Conservation (phyloP, 2,329 filamentous ascomycete species). For the Mycogone perniciosa region DNA sequence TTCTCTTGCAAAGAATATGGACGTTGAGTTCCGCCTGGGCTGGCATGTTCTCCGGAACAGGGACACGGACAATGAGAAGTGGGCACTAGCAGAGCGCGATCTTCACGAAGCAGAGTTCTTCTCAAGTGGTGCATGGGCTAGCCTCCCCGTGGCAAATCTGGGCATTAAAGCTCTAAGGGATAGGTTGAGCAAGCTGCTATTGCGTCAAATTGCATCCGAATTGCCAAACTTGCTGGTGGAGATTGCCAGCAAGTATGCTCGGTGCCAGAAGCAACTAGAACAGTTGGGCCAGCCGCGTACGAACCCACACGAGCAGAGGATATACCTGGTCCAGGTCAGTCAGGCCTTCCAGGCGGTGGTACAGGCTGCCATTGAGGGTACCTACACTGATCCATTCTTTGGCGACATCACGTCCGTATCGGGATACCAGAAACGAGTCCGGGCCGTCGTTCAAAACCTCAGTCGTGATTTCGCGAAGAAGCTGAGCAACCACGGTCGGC, state of each 20-base stretch:
- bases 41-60: constrained; percentile 49
- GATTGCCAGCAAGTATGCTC: constrained; percentile 30
- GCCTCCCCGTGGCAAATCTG: constrained; percentile 28
- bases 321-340: constrained; percentile 41
- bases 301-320: constrained; percentile 40
- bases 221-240: constrained; percentile 40
- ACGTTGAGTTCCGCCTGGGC: constrained; percentile 42
- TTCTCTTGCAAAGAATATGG: constrained; percentile 38
- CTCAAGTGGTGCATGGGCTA: constrained; percentile 32
- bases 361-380: constrained; percentile 42
- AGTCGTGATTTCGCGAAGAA: constrained; percentile 39
- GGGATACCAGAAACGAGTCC: constrained; percentile 39
- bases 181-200: constrained; percentile 46
- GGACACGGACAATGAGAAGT: constrained; percentile 30
- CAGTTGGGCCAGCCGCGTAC: constrained; percentile 43
- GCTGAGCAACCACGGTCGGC: constrained; percentile 37
- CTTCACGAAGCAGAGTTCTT: constrained; percentile 39
- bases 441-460: constrained; percentile 47
- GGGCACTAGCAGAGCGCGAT: constrained; percentile 31
- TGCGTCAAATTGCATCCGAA: constrained; percentile 39
- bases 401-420: constrained; percentile 22
- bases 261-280: constrained; percentile 32
- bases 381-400: constrained; percentile 48
- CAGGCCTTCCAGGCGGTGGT: constrained; percentile 38
- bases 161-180: constrained; percentile 43